Evolutionary conservation across 495 filamentous ascomycete genomes (phyloP).

Genomic region (Trichoderma asperelloides): DNA sequence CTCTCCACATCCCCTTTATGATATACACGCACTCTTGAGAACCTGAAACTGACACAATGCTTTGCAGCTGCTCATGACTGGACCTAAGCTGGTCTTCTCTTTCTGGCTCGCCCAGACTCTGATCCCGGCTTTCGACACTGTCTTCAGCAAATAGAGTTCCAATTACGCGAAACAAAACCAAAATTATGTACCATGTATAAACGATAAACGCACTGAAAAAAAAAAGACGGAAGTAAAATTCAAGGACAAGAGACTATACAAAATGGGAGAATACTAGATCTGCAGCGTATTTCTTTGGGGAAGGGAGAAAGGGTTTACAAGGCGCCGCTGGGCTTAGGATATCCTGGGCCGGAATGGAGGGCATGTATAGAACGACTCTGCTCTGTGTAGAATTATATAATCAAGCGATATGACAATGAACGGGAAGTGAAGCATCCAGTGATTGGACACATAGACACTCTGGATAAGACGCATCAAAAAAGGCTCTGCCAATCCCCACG

Average conservation of each 20-base stretch:
- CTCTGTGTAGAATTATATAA: background rate
- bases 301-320: background rate
- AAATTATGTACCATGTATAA: background rate
- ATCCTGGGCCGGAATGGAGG: background rate
- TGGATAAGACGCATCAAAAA: too few species aligned
- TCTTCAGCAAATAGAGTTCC: conserved; percentile 13
- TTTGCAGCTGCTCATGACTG: conserved; percentile 83
- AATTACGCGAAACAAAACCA: background rate
- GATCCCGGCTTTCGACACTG: conserved; percentile 53
- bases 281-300: background rate
- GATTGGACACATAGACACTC: background rate
- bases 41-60: conserved; percentile 11
- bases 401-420: background rate
- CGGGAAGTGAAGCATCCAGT: background rate
- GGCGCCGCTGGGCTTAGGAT: background rate
- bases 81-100: conserved; percentile 96
- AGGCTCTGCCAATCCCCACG: too few species aligned
- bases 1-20: background rate
- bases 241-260: background rate
- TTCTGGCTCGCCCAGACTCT: conserved; percentile 98
- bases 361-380: conserved; percentile 2
- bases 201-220: background rate
- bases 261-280: background rate
- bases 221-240: background rate
- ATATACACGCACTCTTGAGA: background rate